Base-by-base conservation (phyloP, 495 filamentous ascomycete species). In the Penicillium longicatenatum region DNA sequence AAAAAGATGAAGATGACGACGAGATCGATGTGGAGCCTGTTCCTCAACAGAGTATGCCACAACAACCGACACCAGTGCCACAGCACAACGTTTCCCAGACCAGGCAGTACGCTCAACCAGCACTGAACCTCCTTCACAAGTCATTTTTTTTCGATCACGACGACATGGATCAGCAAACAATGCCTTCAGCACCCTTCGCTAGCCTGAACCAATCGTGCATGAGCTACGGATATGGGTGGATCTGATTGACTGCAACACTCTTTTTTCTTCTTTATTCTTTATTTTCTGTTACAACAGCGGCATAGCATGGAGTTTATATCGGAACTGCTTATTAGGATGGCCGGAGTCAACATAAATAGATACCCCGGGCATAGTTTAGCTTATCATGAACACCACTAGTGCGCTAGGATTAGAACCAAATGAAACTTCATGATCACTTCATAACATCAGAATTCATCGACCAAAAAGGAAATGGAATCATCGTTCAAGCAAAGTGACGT, bases 71-170 rank as follows among this genome's bases (percentile, higher is more conserved):
- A 17, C 50, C 57, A 10, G 39, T 57, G 31, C 44, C 54, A 21
- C 61, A 59, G 21, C 54, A 35, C n/a, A n/a, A n/a, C 8, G 57
- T 59, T 16, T 43, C 62, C 2, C 19, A 60, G 9, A 54, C 58
- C 14, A 68, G 63, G n/a, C 77, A 72, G 52, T 42, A 74, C 26
- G 57, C 63, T 16, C 71, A 70, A 37, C 66, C 70, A 26, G 58
- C 70, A 30, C 41, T 65, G 17, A 75, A 73, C 55, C 65, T 80
- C 39, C 70, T 75, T 37, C 71, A 79, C 42, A 74, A 74, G 53
- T 77, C 77, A 17, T 81, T 79, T 49, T 78, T 82, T 61, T 78
- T 80, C 51, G 77, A 77, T 14, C 62, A 75, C 33, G 72, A 79
- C 20, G 71, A 75, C 22, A 17, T 58, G 24, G 68, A 71, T 51